Evolutionary conservation across 2,329 filamentous ascomycete genomes (phyloP).

Genomic region (Alternaria burnsii): DNA sequence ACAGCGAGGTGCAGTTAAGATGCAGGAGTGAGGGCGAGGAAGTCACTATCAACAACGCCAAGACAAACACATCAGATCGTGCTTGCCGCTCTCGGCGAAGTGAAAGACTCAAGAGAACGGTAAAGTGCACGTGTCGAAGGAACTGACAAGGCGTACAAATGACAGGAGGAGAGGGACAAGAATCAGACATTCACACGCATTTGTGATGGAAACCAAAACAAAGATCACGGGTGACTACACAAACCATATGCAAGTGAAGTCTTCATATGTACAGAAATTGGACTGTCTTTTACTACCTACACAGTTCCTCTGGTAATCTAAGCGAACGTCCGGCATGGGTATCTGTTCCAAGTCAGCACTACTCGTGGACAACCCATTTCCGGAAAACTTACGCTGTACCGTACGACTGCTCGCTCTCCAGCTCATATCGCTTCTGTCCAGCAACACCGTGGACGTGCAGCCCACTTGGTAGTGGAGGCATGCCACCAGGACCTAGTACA

Average conservation of each 20-base stretch:
- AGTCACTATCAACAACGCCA: slow-evolving; percentile 28
- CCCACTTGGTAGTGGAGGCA: slow-evolving; percentile 88
- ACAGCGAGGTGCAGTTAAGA: slow-evolving; percentile 9
- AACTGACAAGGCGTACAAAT: not conserved
- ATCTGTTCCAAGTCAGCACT: slow-evolving; percentile 40
- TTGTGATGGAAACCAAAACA: not conserved
- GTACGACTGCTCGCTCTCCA: slow-evolving; percentile 75
- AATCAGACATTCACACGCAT: not conserved
- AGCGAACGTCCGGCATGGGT: slow-evolving; percentile 58
- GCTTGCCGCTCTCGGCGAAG: slow-evolving; percentile 11
- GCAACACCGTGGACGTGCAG: slow-evolving; percentile 61
- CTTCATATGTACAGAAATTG: slow-evolving; percentile 42
- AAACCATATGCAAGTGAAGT: slow-evolving; percentile 22
- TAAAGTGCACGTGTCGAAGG: not conserved
- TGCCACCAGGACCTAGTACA: slow-evolving; percentile 76
- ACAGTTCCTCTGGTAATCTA: slow-evolving; percentile 23
- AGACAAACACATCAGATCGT: slow-evolving; percentile 20
- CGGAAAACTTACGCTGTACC: slow-evolving; percentile 47
- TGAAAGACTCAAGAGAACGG: not conserved
- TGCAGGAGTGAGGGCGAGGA: slow-evolving; percentile 10
- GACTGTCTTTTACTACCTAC: slow-evolving; percentile 23
- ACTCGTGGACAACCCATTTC: not conserved
- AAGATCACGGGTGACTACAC: slow-evolving; percentile 1
- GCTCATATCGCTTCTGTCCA: slow-evolving; percentile 75
- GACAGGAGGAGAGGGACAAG: not conserved